Conservation (phyloP, 164 flowering plant species). For the Magnolia changhungtana region DNA sequence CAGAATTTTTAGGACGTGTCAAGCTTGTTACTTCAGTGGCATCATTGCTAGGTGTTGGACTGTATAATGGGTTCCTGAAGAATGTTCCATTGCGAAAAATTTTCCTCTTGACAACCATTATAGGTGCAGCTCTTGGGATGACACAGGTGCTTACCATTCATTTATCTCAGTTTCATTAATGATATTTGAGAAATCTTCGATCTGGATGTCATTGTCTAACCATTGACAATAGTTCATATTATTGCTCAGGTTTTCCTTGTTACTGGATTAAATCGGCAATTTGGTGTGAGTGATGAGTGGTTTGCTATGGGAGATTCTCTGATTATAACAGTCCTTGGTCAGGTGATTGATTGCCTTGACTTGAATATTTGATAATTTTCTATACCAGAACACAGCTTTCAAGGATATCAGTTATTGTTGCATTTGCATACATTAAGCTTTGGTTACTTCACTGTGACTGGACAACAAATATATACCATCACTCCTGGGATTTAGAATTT, state of each 20-base stretch:
- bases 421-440: not conserved
- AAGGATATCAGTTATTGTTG: not conserved
- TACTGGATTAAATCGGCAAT: conserved; percentile 78
- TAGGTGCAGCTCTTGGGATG: conserved; percentile 88
- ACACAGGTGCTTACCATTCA: conserved; percentile 63
- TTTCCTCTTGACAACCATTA: conserved; percentile 66
- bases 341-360: conserved; percentile 39
- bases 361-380: not conserved
- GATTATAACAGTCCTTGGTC: conserved; percentile 84
- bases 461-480: not conserved
- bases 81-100: conserved; percentile 76
- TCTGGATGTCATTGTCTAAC: not conserved
- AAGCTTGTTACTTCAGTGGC: conserved; percentile 95
- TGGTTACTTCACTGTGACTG: not conserved
- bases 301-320: conserved; percentile 94
- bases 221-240: not conserved
- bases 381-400: not conserved
- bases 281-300: conserved; percentile 98
- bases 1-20: conserved; percentile 97
- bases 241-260: conserved; percentile 58
- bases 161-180: conserved; percentile 25
- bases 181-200: not conserved
- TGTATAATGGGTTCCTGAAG: conserved; percentile 89
- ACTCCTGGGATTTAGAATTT: too few species aligned
- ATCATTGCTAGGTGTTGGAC: conserved; percentile 88